Evolutionary conservation across 306 rosid species (phyloP), one percentile per base, ranked within the genome.

Genomic region (Fragaria ananassa): DNA sequence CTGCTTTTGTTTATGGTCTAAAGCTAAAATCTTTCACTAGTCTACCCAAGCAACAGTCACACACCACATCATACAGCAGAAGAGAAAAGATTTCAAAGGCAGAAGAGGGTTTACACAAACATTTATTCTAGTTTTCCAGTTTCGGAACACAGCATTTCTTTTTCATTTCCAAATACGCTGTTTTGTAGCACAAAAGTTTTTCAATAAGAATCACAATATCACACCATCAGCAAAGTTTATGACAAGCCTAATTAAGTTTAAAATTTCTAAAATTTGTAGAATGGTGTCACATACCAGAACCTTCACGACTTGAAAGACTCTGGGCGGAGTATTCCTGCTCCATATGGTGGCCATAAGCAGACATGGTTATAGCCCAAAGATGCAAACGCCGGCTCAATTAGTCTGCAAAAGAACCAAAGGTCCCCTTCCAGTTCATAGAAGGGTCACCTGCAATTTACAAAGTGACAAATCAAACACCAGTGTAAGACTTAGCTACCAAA

Each of bases 281-380:
- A 80, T 62, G 57, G 83, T 12, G 80, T 47, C 45, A 76, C 87
- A 68, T 68, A 89, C 97, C 93, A 34, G 98, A 87, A 80, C 76
- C 81, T 61, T 76, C 82, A 57, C 34, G 35, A 41, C 79, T 71
- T 44, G 91, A 78, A 72, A 81, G 84, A 82, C 66, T 85, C 75
- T 41, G 81, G 23, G 89, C 73, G 27, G 95, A 88, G 79, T 76
- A 74, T 73, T 86, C 88, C 68, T 78, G 88, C 85, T 91, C 91
- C 91, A 91, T 86, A 75, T 78, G 90, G 80, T 80, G 86, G 74
- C 85, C 87, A 83, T 86, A 84, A 58, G 88, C 86, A 80, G 98
- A 91, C 93, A 89, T 91, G 47, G 65, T 74, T 79, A 72, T 53
- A 49, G 39, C 51, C 54, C n/a, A 76, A 35, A 79, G 72, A 60